phyloP scores from a whole-genome alignment of 208 protist species.

The Angomonas deanei region DNA sequence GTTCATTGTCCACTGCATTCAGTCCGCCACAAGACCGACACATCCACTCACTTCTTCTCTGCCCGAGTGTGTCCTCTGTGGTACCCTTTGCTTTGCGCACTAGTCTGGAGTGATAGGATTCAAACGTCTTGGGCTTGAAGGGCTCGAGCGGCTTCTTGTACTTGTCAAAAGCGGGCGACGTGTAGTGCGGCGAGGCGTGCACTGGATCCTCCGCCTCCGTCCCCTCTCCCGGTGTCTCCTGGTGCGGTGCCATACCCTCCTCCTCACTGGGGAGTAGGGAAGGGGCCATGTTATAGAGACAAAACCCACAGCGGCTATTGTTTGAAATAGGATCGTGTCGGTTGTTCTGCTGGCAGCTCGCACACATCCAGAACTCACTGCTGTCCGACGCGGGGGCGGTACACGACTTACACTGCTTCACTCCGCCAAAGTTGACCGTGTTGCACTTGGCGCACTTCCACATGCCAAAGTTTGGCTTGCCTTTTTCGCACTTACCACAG shows the following conservation, averaged over 20 bases:
- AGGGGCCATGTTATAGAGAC: constrained; percentile 83
- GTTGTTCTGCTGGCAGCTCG: constrained; percentile 83
- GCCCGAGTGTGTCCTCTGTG: constrained; percentile 23
- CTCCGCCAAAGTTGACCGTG: constrained; percentile 58
- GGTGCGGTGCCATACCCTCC: constrained; percentile 27
- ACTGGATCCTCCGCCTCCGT: constrained; percentile 43
- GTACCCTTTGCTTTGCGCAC: not conserved
- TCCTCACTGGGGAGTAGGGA: constrained; percentile 41
- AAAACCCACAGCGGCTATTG: constrained; percentile 83
- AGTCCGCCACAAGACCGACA: constrained; percentile 70
- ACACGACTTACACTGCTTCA: constrained; percentile 75
- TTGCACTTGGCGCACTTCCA: constrained; percentile 77
- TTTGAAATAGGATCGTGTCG: constrained; percentile 78
- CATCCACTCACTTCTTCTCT: constrained; percentile 87
- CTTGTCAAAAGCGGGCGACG: not conserved
- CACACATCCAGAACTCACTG: constrained; percentile 79
- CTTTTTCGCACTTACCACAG: constrained; percentile 49
- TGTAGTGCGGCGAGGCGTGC: not conserved
- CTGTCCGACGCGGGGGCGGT: constrained; percentile 28
- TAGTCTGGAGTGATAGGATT: constrained; percentile 14
- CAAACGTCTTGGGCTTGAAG: not conserved
- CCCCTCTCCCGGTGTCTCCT: constrained; percentile 15
- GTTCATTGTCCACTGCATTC: constrained; percentile 76
- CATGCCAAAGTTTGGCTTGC: constrained; percentile 57
- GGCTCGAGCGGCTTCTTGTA: not conserved